Base-by-base conservation (phyloP, 441 rosid genomes). In the Manihot esculenta region DNA sequence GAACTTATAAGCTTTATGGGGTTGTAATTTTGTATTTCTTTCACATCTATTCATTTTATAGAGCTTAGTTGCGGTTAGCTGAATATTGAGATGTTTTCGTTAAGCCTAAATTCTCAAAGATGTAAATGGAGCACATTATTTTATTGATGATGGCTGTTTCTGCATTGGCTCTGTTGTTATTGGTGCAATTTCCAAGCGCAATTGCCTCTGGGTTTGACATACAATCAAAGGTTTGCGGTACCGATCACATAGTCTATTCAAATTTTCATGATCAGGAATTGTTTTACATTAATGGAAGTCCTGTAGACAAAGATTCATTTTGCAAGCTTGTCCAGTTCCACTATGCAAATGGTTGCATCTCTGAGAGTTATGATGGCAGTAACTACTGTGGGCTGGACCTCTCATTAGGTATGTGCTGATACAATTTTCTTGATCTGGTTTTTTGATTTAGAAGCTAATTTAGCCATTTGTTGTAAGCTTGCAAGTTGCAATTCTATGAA, bases 271-370 rank as follows among this genome's bases (percentile, higher is more conserved):
- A 82, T 58, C 62, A 64, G 45, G 84, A 81, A 61, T 64, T 83
- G 74, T 83, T 87, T 80, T 86, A 77, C 54, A 73, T 94, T 53
- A 88, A 94, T 35, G 94, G 93, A 21, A 80, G 78, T 73, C 72
- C 61, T 2, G 94, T 87, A 51, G 86, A 79, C 48, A 81, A 68
- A 79, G 69, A 42, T 74, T 64, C 70, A 15, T 90, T 88, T 80
- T 94, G 96, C 73, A 69, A 82, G 76, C 86, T 86, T 69, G 73
- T 94, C 24, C 80, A 41, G 70, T 78, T 76, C 75, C 83, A 86
- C 73, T 59, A 78, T 64, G 82, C 74, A 69, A 79, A 83, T 72
- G 81, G 69, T 56, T 92, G 97, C 74, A 59, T 78, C 64, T 57
- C 81, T 42, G 75, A 72, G 49, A 79, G 76, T 66, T 85, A 76